Base-by-base conservation (phyloP, 352 stramenopile species). In the Sclerospora graminicola region DNA sequence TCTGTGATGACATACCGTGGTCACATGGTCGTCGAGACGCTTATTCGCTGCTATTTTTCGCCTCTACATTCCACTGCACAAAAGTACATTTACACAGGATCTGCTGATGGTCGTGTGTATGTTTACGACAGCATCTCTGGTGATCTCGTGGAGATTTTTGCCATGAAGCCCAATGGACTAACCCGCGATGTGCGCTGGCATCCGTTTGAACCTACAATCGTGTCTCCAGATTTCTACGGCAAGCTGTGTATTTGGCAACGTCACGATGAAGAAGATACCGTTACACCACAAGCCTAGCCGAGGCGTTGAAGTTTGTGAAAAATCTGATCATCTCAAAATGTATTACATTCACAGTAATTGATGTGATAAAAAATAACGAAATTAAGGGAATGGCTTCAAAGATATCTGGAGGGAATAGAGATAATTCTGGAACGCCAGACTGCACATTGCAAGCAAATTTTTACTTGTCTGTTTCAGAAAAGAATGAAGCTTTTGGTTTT, bases 1-100 rank as follows among this genome's bases (percentile, higher is more conserved):
- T 89, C 77, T 4, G 66, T 89, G 32, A 89, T 89, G 77, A 92
- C 81, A 28, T 92, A 92, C 55, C 63, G 81, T 7, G 81, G 77
- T 8, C 77, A 92, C 46, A 60, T 77, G 42, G 64, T 89, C 19
- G 69, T 84, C 51, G 68, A 92, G 66, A 92, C 81, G 47, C 63
- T 92, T 10, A 82, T 92, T 37, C 81, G 81, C 1, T 87, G 71
- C 46, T 75, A 92, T 48, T 92, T 92, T 37, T 92, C 81, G 45
- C 81, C 81, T n/a, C 44, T 89, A 40, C 72, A 89, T 45, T 84
- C 77, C n/a, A 92, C 81, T 0, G 81, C 66, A 2, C 81, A 92
- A 55, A 89, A 89, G 55, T 92, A 86, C 57, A 61, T 92, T 9
- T 89, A 85, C 63, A 84, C 77, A 11, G 81, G 81, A 20, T 92